Conservation (phyloP, 2,329 filamentous ascomycete genomes). For the Aspergillus niger region DNA sequence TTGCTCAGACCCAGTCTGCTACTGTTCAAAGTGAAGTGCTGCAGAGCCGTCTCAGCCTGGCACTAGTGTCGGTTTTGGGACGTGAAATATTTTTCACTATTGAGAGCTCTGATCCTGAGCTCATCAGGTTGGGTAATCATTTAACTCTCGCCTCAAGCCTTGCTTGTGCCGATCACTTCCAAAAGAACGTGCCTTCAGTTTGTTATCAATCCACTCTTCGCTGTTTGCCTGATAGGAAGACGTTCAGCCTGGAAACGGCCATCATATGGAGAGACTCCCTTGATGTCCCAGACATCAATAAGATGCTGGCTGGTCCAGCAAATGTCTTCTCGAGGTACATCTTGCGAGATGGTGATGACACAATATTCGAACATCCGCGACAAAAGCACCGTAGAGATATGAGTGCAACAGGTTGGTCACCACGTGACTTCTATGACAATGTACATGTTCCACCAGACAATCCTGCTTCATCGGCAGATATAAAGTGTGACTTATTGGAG, state of each 20-base stretch:
- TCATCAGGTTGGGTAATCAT: slow-evolving; percentile 26
- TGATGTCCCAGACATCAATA: slow-evolving; percentile 25
- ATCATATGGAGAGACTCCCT: slow-evolving; percentile 41
- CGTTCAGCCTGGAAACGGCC: slow-evolving; percentile 32
- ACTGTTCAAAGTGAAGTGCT: background rate
- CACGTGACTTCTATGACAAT: slow-evolving; percentile 50
- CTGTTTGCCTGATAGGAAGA: slow-evolving; percentile 19
- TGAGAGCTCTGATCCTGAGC: slow-evolving; percentile 16
- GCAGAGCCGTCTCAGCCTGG: slow-evolving; percentile 23
- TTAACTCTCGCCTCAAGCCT: slow-evolving; percentile 26
- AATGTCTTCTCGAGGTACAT: slow-evolving; percentile 34
- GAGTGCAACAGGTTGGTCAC: slow-evolving; percentile 29
- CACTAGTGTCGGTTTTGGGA: slow-evolving; percentile 22
- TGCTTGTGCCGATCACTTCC: slow-evolving; percentile 30
- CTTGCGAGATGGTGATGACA: slow-evolving; percentile 23
- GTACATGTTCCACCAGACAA: slow-evolving; percentile 47
- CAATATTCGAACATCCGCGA: background rate
- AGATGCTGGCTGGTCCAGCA: slow-evolving; percentile 19
- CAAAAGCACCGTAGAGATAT: background rate
- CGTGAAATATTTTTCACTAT: slow-evolving; percentile 24
- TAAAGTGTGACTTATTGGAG: slow-evolving; percentile 38
- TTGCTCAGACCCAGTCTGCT: background rate
- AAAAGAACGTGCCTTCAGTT: slow-evolving; percentile 23
- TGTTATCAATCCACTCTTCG: slow-evolving; percentile 38
- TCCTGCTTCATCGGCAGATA: slow-evolving; percentile 32